Evolutionary conservation across 164 flowering plant species (phyloP), one percentile per base, ranked within the genome.

Genomic region (Santalum album): DNA sequence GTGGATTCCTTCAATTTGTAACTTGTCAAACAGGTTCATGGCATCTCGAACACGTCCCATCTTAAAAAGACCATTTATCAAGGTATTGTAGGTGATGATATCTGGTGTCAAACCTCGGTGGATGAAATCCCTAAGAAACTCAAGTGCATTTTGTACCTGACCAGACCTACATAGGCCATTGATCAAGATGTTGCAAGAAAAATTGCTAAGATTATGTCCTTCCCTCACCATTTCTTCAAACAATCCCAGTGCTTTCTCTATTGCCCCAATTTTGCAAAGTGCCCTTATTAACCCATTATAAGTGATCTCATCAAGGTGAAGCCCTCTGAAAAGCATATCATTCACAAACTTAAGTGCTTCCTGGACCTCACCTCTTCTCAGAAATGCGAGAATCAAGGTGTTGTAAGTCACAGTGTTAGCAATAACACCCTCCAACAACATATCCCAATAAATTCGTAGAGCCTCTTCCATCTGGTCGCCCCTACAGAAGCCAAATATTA

Each of bases 321-420:
- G 82, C 21, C 97, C 95, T 52, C 84, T 76, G 45, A 78, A 82
- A 20, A 67, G 36, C 99, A 92, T 92, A 49, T 89, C 96, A 56
- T 81, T 74, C 22, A 83, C 80, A 58, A 87, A 79, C 59, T 79
- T 71, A 34, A 73, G 59, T 24, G 91, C 92, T 49, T 82, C 81
- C 61, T 79, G 77, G 27, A 62, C 69, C 17, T 49, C 72, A 51
- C 80, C 82, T 55, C 68, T 74, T 58, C 72, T 75, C 24, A 84
- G 26, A 64, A 73, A 76, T 49, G 85, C 87, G 61, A 73, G 77
- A 58, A 89, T 80, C 57, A 92, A 56, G 23, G 87, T 89, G 66
- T 92, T 89, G 72, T 78, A 90, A 26, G 97, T 92, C 1, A 87
- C 84, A 20, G 76, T 83, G 68, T 82, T 83, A 55, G 98, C 87